Conservation (phyloP, 2,329 filamentous ascomycete genomes). For the Arthroderma sp. region DNA sequence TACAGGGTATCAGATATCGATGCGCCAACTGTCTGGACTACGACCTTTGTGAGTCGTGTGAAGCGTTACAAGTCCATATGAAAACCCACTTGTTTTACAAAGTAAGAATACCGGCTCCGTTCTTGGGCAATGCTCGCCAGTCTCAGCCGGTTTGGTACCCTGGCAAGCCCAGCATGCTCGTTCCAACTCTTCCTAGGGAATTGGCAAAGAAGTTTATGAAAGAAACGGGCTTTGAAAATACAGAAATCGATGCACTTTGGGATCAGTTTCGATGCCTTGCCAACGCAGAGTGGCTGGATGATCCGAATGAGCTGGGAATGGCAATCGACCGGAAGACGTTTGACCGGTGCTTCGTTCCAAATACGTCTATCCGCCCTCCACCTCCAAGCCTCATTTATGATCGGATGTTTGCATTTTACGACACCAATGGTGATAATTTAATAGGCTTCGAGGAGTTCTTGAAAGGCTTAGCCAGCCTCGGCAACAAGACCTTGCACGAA, state of each 20-base stretch:
- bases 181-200: constrained; percentile 50
- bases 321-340: constrained; percentile 91
- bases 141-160: constrained; percentile 78
- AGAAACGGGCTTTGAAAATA: constrained; percentile 67
- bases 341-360: constrained; percentile 75
- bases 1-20: constrained; percentile 81
- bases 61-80: constrained; percentile 56
- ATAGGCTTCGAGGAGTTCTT: constrained; percentile 92
- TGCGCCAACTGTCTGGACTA: constrained; percentile 95
- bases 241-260: constrained; percentile 85
- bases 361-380: constrained; percentile 63
- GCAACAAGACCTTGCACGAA: constrained; percentile 46
- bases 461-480: constrained; percentile 58
- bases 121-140: constrained; percentile 63
- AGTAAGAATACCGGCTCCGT: constrained; percentile 76
- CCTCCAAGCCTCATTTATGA: constrained; percentile 86
- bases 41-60: constrained; percentile 88
- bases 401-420: constrained; percentile 93
- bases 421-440: constrained; percentile 73
- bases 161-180: constrained; percentile 63
- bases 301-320: constrained; percentile 62
- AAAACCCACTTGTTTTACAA: constrained; percentile 97
- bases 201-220: constrained; percentile 56
- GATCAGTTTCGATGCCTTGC: constrained; percentile 95
- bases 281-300: constrained; percentile 67